phyloP scores from a whole-genome alignment of 1,284 basidiomycete species.

The Cutaneotrichosporon arboriforme region DNA sequence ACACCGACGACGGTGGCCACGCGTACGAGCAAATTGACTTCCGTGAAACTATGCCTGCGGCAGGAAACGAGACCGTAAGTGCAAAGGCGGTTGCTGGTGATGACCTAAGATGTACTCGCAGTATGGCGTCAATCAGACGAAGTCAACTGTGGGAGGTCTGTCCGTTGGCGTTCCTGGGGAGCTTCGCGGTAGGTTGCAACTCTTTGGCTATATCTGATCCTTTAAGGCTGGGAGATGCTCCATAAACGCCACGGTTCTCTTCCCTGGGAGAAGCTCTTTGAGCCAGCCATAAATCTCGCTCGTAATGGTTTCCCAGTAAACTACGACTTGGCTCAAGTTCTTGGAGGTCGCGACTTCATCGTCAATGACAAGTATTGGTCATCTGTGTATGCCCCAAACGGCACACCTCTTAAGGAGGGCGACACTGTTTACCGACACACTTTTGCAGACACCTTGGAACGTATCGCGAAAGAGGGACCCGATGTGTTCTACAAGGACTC shows the following conservation, averaged over 20 bases:
- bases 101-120: slow-evolving; percentile 20
- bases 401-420: slow-evolving; percentile 19
- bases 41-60: slow-evolving; percentile 47
- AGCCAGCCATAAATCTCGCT: slow-evolving; percentile 67
- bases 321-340: slow-evolving; percentile 30
- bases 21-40: slow-evolving; percentile 48
- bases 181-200: slow-evolving; percentile 55
- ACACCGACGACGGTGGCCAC: slow-evolving; percentile 23
- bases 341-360: slow-evolving; percentile 25
- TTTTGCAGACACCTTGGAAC: slow-evolving; percentile 25
- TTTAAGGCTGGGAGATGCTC: slow-evolving; percentile 58
- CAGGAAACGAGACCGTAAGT: slow-evolving; percentile 44
- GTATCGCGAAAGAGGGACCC: slow-evolving; percentile 28
- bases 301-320: slow-evolving; percentile 61
- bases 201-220: slow-evolving; percentile 2
- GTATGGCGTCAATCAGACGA: slow-evolving; percentile 25
- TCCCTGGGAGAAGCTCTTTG: slow-evolving; percentile 66
- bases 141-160: slow-evolving; percentile 63
- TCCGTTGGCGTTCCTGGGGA: slow-evolving; percentile 79
- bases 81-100: slow-evolving; percentile 1
- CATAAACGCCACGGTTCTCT: slow-evolving; percentile 65
- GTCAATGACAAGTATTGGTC: slow-evolving; percentile 35
- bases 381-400: slow-evolving; percentile 31
- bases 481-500: slow-evolving; percentile 37
- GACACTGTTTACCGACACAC: slow-evolving; percentile 19